These are phyloP conservation scores for Irpex rosettiformis DNA, from an alignment of 1,284 basidiomycete species.

Conservation along the genomic window DNA sequence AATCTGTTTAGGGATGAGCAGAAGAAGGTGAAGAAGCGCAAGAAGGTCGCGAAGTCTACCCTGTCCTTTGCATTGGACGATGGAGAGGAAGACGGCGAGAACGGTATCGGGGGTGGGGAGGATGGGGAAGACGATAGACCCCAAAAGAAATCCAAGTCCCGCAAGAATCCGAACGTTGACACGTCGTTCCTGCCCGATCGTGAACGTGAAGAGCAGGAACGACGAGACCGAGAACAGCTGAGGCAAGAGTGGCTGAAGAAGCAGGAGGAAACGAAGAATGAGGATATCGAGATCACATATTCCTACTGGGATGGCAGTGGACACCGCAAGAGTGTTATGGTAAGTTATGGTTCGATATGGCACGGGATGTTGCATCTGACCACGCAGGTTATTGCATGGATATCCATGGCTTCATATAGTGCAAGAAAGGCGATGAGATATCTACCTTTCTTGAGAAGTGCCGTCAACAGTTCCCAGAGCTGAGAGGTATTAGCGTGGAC, in stretches of 20 bases:
- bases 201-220: slow-evolving; percentile 90
- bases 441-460: slow-evolving; percentile 90
- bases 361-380: slow-evolving; percentile 19
- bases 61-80: slow-evolving; percentile 91
- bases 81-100: slow-evolving; percentile 50
- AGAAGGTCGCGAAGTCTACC: slow-evolving; percentile 78
- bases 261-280: slow-evolving; percentile 86
- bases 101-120: slow-evolving; percentile 35
- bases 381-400: slow-evolving; percentile 25
- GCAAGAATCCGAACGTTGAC: slow-evolving; percentile 96
- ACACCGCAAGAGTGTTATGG: slow-evolving; percentile 88
- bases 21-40: slow-evolving; percentile 89
- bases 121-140: slow-evolving; percentile 39
- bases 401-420: slow-evolving; percentile 45
- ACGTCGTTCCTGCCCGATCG: slow-evolving; percentile 98
- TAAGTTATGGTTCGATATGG: slow-evolving; percentile 40
- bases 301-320: slow-evolving; percentile 99
- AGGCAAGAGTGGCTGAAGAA: slow-evolving; percentile 87
- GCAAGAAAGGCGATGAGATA: slow-evolving; percentile 97
- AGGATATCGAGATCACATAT: slow-evolving; percentile 90
- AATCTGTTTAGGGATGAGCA: slow-evolving; percentile 80
- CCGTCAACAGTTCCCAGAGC: slow-evolving; percentile 87
- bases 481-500: slow-evolving; percentile 87
- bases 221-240: slow-evolving; percentile 83
- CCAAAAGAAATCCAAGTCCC: slow-evolving; percentile 73